Conservation (phyloP, 1,284 basidiomycete genomes). For the Cryptococcus neoformans region DNA sequence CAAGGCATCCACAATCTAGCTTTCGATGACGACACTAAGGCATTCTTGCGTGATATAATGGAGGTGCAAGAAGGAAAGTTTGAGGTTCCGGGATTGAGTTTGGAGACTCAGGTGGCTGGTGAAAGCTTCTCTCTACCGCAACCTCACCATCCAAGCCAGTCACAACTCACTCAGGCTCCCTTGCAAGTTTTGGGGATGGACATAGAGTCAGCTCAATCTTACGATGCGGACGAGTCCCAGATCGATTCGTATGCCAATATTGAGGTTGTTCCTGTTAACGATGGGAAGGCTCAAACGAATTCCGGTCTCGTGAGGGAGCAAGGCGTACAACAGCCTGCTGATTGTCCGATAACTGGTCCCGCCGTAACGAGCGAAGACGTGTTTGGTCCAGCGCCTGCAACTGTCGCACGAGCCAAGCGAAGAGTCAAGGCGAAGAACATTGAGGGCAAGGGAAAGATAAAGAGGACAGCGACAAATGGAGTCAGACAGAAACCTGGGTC, state of each 20-base stretch:
- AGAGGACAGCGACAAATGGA: too few relatives aligned
- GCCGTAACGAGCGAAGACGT: slow-evolving; percentile 19
- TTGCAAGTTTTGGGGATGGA: background rate
- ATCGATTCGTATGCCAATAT: slow-evolving; percentile 3
- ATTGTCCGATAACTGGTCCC: slow-evolving; percentile 2
- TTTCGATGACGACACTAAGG: slow-evolving; percentile 29
- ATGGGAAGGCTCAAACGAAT: background rate
- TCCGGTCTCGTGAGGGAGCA: background rate
- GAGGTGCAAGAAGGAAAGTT: slow-evolving; percentile 35
- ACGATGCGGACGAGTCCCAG: slow-evolving; percentile 38
- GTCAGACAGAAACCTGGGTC: too few relatives aligned
- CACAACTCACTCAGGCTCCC: background rate
- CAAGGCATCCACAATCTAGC: slow-evolving; percentile 15
- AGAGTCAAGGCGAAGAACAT: slow-evolving; percentile 5
- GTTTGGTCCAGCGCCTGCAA: slow-evolving; percentile 26
- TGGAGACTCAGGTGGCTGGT: slow-evolving; percentile 11
- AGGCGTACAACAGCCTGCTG: slow-evolving; percentile 1
- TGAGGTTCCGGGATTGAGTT: slow-evolving; percentile 12
- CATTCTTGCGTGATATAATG: slow-evolving; percentile 32
- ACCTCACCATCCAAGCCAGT: slow-evolving; percentile 18
- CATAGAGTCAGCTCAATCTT: slow-evolving; percentile 3
- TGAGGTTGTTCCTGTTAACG: background rate
- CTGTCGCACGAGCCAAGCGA: background rate
- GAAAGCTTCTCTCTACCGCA: background rate
- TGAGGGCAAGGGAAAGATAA: too few relatives aligned